Conservation (phyloP, 73 alveolate genomes). For the Paramecium octaurelia region DNA sequence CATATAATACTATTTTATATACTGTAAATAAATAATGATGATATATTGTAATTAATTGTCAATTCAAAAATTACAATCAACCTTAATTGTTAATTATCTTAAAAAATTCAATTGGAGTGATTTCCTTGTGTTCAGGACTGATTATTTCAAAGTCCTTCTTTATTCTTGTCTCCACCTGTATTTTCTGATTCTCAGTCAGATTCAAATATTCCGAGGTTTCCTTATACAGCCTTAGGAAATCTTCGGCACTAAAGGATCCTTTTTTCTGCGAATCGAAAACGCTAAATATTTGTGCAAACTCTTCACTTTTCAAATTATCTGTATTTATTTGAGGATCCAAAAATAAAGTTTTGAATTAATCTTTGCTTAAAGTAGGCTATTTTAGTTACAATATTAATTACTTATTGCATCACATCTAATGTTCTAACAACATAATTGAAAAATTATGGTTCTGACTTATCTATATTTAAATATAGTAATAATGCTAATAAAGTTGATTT, state of each 20-base stretch:
- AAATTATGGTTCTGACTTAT: conserved; percentile 17
- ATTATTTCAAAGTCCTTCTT: conserved; percentile 39
- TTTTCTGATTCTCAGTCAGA: background rate
- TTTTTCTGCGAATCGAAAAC: background rate
- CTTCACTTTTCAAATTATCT: conserved; percentile 20
- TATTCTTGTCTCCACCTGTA: conserved; percentile 15
- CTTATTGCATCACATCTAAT: background rate
- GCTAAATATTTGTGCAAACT: conserved; percentile 22
- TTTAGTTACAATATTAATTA: background rate
- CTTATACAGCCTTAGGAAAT: background rate
- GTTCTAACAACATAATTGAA: conserved; percentile 3
- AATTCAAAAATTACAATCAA: background rate
- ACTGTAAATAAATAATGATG: background rate
- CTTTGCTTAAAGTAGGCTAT: background rate
- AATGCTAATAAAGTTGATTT: conserved; percentile 37
- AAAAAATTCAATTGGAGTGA: conserved; percentile 39
- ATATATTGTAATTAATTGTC: background rate
- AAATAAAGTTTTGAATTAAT: background rate
- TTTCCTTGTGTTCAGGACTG: conserved; percentile 38
- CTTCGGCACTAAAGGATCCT: conserved; percentile 43
- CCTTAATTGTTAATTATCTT: conserved; percentile 6
- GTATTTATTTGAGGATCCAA: conserved; percentile 36
- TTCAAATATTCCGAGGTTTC: background rate
- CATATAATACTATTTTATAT: background rate
- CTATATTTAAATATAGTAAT: background rate